Conservation (phyloP, 495 filamentous ascomycete species). For the Aspergillus incahuasiensis region DNA sequence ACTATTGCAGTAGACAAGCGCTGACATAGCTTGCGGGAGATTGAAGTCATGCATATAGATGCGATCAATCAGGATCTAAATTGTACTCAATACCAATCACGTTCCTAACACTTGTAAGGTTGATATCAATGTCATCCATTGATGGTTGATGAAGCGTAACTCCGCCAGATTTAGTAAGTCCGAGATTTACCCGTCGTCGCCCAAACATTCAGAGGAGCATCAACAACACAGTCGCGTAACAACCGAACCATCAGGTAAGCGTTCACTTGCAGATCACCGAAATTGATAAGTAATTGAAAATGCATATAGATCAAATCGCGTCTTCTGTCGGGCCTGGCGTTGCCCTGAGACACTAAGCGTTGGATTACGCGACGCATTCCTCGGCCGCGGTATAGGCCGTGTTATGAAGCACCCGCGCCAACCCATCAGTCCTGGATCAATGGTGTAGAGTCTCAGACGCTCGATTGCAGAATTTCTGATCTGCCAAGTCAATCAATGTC, state of each 20-base stretch:
- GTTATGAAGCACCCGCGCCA: neutral
- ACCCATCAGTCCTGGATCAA: neutral
- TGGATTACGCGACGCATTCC: slow-evolving; percentile 1
- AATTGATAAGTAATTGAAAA: neutral
- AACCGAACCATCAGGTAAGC: neutral
- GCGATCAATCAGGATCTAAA: neutral
- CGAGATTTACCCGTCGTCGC: slow-evolving; percentile 3
- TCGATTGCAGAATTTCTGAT: neutral
- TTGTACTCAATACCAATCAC: neutral
- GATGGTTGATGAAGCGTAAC: neutral
- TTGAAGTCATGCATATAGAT: neutral
- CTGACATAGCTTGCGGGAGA: neutral
- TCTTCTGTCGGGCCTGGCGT: neutral
- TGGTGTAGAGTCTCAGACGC: neutral
- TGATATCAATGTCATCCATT: too few species aligned
- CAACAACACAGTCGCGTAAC: neutral
- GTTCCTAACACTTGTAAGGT: neutral
- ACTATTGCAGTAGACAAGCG: neutral
- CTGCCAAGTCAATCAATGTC: slow-evolving; percentile 10
- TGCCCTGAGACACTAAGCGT: neutral
- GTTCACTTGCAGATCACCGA: neutral
- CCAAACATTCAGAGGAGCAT: neutral
- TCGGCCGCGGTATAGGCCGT: neutral
- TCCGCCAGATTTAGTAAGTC: slow-evolving; percentile 4
- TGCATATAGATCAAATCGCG: neutral